Evolutionary conservation across 805 yeast species (phyloP).

Genomic region (Sugiyamaella floridensis): DNA sequence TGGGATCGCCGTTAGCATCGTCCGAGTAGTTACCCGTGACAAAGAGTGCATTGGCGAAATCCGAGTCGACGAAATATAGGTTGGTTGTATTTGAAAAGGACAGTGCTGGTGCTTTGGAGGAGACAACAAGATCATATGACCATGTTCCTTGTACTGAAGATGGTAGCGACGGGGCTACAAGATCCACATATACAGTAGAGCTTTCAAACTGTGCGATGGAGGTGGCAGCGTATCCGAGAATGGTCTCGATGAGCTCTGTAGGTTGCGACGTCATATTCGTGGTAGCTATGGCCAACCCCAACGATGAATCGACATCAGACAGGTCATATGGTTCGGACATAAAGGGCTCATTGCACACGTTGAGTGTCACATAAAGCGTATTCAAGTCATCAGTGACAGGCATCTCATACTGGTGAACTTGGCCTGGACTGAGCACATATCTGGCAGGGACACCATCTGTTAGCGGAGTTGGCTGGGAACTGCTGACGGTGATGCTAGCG

Average conservation of each 20-base stretch:
- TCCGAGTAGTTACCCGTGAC: slow-evolving; percentile 48
- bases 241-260: slow-evolving; percentile 17
- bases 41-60: slow-evolving; percentile 57
- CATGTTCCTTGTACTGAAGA: slow-evolving; percentile 31
- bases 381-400: slow-evolving; percentile 13
- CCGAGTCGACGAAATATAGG: slow-evolving; percentile 57
- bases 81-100: slow-evolving; percentile 10
- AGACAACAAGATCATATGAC: slow-evolving; percentile 59
- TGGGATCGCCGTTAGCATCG: slow-evolving; percentile 1
- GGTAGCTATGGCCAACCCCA: slow-evolving; percentile 11
- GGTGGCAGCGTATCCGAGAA: slow-evolving; percentile 25
- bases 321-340: slow-evolving; percentile 14
- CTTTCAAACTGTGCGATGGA: slow-evolving; percentile 17
- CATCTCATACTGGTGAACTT: slow-evolving; percentile 22
- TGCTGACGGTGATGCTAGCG: too few species aligned
- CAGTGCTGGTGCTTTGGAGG: slow-evolving; percentile 14
- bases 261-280: slow-evolving; percentile 24
- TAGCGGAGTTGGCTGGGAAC: slow-evolving; percentile 24
- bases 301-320: slow-evolving; percentile 8
- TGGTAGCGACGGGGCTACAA: slow-evolving; percentile 13
- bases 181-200: slow-evolving; percentile 7
- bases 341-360: slow-evolving; percentile 28
- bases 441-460: slow-evolving; percentile 13
- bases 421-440: slow-evolving; percentile 30
- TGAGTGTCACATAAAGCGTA: slow-evolving; percentile 32